Evolutionary conservation across 805 yeast genomes (phyloP).

Genomic region (Cyberlindnera xishuangbannaensis): DNA sequence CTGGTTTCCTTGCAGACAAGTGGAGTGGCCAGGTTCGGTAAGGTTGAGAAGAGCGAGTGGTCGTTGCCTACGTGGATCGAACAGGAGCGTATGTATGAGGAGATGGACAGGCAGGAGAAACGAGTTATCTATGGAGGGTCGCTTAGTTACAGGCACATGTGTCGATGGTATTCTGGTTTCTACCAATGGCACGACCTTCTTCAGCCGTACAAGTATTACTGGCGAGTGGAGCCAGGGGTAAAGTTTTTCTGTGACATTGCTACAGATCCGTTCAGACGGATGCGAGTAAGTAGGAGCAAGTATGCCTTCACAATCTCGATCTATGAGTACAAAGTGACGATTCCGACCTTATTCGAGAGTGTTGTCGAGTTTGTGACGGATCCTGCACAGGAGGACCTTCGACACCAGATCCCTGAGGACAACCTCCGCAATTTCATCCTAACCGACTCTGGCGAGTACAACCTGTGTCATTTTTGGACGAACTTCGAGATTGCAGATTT

Average conservation of each 20-base stretch:
- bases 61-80: constrained; percentile 80
- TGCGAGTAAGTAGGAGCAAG: constrained; percentile 50
- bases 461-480: constrained; percentile 90
- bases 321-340: constrained; percentile 53
- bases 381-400: constrained; percentile 3
- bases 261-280: constrained; percentile 49
- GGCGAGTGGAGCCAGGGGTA: constrained; percentile 89
- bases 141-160: constrained; percentile 82
- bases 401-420: constrained; percentile 40
- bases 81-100: constrained; percentile 56
- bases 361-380: constrained; percentile 34
- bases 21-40: constrained; percentile 67
- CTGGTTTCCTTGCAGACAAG: constrained; percentile 48
- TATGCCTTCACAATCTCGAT: constrained; percentile 75
- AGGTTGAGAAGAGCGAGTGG: constrained; percentile 79
- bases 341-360: constrained; percentile 47
- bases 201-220: constrained; percentile 73
- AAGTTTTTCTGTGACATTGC: constrained; percentile 70
- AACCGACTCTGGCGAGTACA: constrained; percentile 63
- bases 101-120: constrained; percentile 49
- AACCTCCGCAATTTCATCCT: constrained; percentile 66
- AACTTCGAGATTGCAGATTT: constrained; percentile 82
- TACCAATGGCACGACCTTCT: constrained; percentile 69
- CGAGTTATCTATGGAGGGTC: constrained; percentile 68
- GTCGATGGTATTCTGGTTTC: constrained; percentile 82